Evolutionary conservation across 164 flowering plant genomes (phyloP).

Genomic region (Stephania yunnanensis): DNA sequence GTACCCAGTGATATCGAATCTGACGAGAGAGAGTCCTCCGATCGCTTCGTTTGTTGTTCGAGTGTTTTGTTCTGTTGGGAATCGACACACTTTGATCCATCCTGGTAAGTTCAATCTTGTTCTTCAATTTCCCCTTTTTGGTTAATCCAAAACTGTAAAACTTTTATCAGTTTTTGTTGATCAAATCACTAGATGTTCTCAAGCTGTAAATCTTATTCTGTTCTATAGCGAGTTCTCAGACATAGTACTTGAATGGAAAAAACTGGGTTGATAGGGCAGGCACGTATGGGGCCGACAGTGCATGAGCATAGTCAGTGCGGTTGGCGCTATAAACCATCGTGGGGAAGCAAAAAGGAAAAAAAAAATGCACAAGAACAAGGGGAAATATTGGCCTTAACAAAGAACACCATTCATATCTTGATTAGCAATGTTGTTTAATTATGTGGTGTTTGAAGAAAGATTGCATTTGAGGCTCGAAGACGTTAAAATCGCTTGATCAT

Average conservation of each 20-base stretch:
- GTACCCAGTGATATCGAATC: slow-evolving; percentile 67
- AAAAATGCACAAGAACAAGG: background rate
- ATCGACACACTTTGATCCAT: slow-evolving; percentile 54
- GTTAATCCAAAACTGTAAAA: too few relatives aligned
- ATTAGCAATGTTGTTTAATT: background rate
- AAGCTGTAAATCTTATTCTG: too few relatives aligned
- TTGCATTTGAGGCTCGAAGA: background rate
- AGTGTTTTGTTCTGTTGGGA: slow-evolving; percentile 54
- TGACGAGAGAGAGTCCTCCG: slow-evolving; percentile 81
- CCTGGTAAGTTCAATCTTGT: slow-evolving; percentile 44
- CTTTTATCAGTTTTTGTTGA: too few relatives aligned
- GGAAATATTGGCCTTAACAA: background rate
- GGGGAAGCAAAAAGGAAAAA: too few relatives aligned
- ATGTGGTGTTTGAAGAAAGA: background rate
- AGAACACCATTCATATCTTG: background rate
- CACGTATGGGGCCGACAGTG: too few relatives aligned
- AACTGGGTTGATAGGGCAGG: too few relatives aligned
- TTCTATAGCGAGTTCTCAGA: too few relatives aligned
- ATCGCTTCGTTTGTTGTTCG: slow-evolving; percentile 74
- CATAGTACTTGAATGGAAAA: too few relatives aligned
- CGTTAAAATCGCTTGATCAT: too few relatives aligned
- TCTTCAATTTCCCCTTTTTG: background rate
- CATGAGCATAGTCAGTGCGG: too few relatives aligned
- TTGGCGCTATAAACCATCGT: too few relatives aligned
- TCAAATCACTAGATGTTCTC: too few relatives aligned